Percentiles rank a stretch among this genome's conserved stretches.
phyloP scores from a whole-genome alignment of 306 rosid genomes.

The Trifolium dubium region DNA sequence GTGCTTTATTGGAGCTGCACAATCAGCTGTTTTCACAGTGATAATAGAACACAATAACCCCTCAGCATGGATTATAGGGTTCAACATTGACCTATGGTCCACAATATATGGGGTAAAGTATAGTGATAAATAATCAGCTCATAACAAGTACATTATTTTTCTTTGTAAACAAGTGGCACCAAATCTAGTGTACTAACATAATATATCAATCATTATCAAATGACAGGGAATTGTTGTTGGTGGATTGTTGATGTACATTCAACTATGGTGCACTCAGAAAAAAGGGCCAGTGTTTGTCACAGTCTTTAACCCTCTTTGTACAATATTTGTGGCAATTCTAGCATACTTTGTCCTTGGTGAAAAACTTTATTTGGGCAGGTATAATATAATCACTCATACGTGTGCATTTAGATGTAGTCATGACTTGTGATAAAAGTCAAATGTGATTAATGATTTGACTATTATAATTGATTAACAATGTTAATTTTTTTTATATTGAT shows the following conservation, averaged over 20 bases:
- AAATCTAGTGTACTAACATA: slow-evolving; percentile 13
- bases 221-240: slow-evolving; percentile 73
- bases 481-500: too few species aligned
- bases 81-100: slow-evolving; percentile 75
- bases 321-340: slow-evolving; percentile 67
- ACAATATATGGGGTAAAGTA: slow-evolving; percentile 69
- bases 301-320: slow-evolving; percentile 66
- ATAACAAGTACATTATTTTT: not conserved
- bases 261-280: slow-evolving; percentile 74
- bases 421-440: too few species aligned
- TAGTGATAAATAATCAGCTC: not conserved
- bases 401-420: too few species aligned
- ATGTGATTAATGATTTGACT: too few species aligned
- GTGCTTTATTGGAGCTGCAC: slow-evolving; percentile 75
- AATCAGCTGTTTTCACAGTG: slow-evolving; percentile 68
- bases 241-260: slow-evolving; percentile 60
- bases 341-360: slow-evolving; percentile 87
- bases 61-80: slow-evolving; percentile 72
- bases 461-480: too few species aligned
- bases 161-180: not conserved
- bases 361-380: slow-evolving; percentile 81
- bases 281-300: slow-evolving; percentile 92
- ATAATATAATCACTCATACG: too few species aligned
- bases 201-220: slow-evolving; percentile 13
- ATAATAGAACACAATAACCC: slow-evolving; percentile 48